Conservation (phyloP, 805 yeast species). For the Candida rishiriensis region DNA sequence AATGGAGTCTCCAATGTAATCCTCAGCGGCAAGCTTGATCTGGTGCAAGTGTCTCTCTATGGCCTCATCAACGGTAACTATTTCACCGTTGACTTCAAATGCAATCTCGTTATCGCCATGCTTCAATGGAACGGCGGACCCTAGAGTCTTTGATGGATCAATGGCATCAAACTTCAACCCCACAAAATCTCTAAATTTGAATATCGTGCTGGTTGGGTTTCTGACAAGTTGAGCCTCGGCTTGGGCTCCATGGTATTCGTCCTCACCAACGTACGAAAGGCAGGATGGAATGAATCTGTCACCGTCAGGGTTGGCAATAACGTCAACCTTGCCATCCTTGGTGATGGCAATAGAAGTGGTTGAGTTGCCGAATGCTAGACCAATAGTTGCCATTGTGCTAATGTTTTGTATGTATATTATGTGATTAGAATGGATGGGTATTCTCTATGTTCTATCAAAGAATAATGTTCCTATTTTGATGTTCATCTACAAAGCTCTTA, state of each 20-base stretch:
- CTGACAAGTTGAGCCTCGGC: constrained; percentile 90
- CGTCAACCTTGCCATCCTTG: constrained; percentile 86
- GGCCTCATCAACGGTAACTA: constrained; percentile 69
- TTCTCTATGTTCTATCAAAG: too few relatives aligned
- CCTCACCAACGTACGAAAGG: constrained; percentile 85
- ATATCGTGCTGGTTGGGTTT: constrained; percentile 80
- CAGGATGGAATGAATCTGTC: constrained; percentile 95
- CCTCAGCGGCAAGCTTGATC: constrained; percentile 85
- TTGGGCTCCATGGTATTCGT: constrained; percentile 97
- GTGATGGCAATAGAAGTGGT: constrained; percentile 92
- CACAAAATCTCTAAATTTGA: constrained; percentile 89
- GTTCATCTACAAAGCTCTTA: too few relatives aligned
- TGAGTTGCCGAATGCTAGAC: constrained; percentile 95
- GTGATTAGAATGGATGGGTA: neutral
- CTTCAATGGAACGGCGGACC: constrained; percentile 64
- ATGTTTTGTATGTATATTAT: neutral
- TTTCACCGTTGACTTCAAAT: constrained; percentile 56
- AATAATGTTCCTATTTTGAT: too few relatives aligned
- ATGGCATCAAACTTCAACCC: constrained; percentile 71
- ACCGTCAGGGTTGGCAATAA: constrained; percentile 98
- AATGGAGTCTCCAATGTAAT: constrained; percentile 76
- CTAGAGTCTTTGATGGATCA: constrained; percentile 58
- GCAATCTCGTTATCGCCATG: constrained; percentile 59
- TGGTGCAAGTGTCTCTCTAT: constrained; percentile 79
- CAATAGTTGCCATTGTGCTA: constrained; percentile 58